phyloP scores from a whole-genome alignment of 805 yeast genomes.

The Candida dajiaensis region DNA sequence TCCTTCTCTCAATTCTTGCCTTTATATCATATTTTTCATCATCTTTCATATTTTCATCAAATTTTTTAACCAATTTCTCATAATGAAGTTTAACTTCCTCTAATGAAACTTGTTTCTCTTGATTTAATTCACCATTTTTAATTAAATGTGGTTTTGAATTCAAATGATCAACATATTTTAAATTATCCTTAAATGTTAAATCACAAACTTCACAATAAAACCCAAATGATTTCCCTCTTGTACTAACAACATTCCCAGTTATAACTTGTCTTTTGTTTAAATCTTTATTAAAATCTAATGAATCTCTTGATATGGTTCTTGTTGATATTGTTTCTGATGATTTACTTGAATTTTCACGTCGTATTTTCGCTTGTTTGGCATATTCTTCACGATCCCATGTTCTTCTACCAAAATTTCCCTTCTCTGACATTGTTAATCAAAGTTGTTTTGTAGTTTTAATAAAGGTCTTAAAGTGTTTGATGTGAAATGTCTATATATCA shows the following conservation, averaged over 20 bases:
- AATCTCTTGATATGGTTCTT: constrained; percentile 10
- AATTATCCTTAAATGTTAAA: constrained; percentile 73
- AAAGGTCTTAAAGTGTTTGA: too few species aligned
- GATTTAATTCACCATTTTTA: constrained; percentile 33
- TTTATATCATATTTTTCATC: constrained; percentile 18
- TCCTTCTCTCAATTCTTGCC: constrained; percentile 35
- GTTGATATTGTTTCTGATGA: constrained; percentile 10
- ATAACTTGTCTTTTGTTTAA: constrained; percentile 30
- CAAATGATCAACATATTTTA: constrained; percentile 78
- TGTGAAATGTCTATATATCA: too few species aligned
- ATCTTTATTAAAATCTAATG: constrained; percentile 22
- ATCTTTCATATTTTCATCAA: constrained; percentile 16
- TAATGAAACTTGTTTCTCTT: constrained; percentile 38
- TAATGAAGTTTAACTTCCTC: constrained; percentile 42
- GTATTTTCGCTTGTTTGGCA: constrained; percentile 38
- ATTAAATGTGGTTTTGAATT: constrained; percentile 64
- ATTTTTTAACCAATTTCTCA: constrained; percentile 28
- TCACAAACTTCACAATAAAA: constrained; percentile 81
- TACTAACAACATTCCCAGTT: constrained; percentile 25
- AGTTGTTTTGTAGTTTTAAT: not conserved
- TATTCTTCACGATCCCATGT: constrained; percentile 72
- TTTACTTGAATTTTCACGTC: constrained; percentile 9
- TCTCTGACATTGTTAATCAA: not conserved
- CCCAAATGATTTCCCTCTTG: constrained; percentile 63
- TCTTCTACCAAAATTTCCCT: constrained; percentile 47